Base-by-base conservation (phyloP, 2,329 filamentous ascomycete species). In the Penicillium glabrum region DNA sequence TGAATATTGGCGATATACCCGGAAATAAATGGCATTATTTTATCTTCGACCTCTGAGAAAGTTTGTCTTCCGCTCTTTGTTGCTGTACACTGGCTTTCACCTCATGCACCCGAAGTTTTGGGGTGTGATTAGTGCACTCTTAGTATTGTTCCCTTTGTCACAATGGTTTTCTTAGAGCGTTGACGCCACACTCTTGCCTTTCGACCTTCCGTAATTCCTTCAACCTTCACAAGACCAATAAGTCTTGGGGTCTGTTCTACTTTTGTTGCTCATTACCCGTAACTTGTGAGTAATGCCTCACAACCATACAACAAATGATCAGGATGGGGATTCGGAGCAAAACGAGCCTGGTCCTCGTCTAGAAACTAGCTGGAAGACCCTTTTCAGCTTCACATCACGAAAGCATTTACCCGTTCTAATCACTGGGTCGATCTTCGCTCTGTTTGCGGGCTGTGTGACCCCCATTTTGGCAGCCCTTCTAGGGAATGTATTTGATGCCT, bases 361-460 rank as follows among this genome's bases (percentile, higher is more conserved):
- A 23, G 35, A 51, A 39, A 41, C 66, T 14, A 66, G 68, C 51
- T 86, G 82, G 82, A 78, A 74, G 45, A 77, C 79, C 1, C 80
- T 97, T 3, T 93, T 96, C 71, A 77, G 78, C 43, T 96, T 96
- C 71, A 89, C 87, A 0, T 84, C 80, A n/a, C 79, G 73, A 62
- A 75, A 77, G 16, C 88, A 96, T 67, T 61, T 82, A 0, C 74
- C 77, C 1, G 69, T 83, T 4, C 71, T 93, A 1, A 46, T 78
- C 11, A 66, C 79, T 2, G 89, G 86, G 1, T 49, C 89, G 0
- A 11, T 82, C 3, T 76, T 84, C 1, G 83, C 89, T 0, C 69
- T 85, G 4, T 64, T 84, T 2, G 81, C 85, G 9, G 89, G 89
- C 1, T 80, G 83, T 0, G 77, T 87, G 13, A 83, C 86, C 53